These are phyloP conservation scores for Kodamaea neixiangensis DNA, from an alignment of 805 yeast genomes.

Conservation along the genomic window DNA sequence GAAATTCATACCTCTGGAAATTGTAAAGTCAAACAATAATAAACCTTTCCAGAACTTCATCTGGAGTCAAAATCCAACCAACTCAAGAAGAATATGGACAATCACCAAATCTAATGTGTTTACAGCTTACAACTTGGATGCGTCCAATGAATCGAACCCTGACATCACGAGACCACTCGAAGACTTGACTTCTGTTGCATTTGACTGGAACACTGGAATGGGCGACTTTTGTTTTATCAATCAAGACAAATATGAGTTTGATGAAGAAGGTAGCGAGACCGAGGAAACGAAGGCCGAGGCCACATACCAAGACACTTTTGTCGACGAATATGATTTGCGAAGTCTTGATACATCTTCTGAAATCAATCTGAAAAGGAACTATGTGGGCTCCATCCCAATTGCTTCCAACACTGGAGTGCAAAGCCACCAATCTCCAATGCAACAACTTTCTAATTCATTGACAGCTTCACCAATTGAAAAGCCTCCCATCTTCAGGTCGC, in stretches of 20 bases:
- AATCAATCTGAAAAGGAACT: constrained; percentile 2
- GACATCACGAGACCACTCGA: constrained; percentile 44
- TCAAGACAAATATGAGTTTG: constrained; percentile 50
- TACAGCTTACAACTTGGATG: constrained; percentile 35
- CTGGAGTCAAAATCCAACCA: constrained; percentile 35
- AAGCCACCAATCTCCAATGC: constrained; percentile 1
- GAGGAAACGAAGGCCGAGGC: constrained; percentile 2
- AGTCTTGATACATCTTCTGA: not conserved
- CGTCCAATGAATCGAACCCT: constrained; percentile 15
- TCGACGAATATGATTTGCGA: constrained; percentile 4
- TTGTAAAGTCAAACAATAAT: constrained; percentile 51
- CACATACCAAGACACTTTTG: not conserved
- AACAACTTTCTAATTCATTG: constrained; percentile 11
- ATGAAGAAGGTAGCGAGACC: constrained; percentile 18
- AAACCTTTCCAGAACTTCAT: constrained; percentile 44
- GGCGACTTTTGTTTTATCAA: constrained; percentile 53
- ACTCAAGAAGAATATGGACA: constrained; percentile 37
- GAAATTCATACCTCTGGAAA: constrained; percentile 73
- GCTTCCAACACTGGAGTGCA: constrained; percentile 13
- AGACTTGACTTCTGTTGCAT: constrained; percentile 50
- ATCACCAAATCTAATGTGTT: constrained; percentile 42
- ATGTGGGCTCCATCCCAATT: constrained; percentile 19
- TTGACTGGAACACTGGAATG: constrained; percentile 56
- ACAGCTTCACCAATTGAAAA: constrained; percentile 21
- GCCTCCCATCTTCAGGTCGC: constrained; percentile 21